These are phyloP conservation scores for Colletotrichum spaethianum DNA, from an alignment of 2,329 filamentous ascomycete species.

Conservation along the genomic window DNA sequence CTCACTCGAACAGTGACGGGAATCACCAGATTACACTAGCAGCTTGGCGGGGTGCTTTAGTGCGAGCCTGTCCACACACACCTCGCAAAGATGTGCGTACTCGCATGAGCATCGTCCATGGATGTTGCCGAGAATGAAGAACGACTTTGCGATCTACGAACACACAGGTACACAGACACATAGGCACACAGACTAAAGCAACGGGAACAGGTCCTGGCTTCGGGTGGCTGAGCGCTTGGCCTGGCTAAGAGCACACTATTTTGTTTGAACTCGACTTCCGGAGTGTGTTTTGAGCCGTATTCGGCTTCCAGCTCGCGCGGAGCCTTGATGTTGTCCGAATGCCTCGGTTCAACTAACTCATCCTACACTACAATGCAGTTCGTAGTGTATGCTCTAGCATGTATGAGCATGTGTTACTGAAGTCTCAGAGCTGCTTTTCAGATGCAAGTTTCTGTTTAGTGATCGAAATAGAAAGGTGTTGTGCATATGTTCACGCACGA, in stretches of 20 bases:
- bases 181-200: not conserved
- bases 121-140: constrained; percentile 13
- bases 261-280: constrained; percentile 10
- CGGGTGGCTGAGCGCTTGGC: constrained; percentile 1
- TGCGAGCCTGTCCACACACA: not conserved
- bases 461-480: not conserved
- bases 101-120: not conserved
- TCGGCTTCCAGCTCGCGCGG: constrained; percentile 31
- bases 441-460: not conserved
- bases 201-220: not conserved
- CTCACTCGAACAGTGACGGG: not conserved
- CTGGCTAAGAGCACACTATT: not conserved
- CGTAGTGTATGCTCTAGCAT: not conserved
- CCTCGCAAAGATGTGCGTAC: not conserved
- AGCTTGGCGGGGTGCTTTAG: constrained; percentile 19
- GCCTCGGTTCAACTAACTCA: constrained; percentile 14
- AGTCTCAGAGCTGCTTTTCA: too few relatives aligned
- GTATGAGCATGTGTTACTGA: constrained; percentile 6
- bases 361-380: not conserved
- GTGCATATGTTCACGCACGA: not conserved
- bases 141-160: constrained; percentile 1
- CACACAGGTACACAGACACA: not conserved
- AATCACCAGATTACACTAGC: constrained; percentile 1
- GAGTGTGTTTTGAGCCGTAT: constrained; percentile 6
- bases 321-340: not conserved